Base-by-base conservation (phyloP, 805 yeast species). In the Sugiyamaella boreocaroliniensis region DNA sequence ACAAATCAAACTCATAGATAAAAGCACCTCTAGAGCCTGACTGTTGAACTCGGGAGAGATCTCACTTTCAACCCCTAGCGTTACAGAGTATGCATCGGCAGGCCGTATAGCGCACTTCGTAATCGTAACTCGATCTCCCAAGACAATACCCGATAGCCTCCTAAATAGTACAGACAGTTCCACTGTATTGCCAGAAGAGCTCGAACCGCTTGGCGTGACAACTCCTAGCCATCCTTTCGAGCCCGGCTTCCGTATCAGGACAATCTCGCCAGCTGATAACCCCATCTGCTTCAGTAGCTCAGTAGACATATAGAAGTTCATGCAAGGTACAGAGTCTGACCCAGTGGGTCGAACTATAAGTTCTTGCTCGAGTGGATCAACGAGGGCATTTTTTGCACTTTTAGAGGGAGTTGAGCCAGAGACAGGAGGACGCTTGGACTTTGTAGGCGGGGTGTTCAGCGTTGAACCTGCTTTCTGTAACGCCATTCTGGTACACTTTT, bases 101-200 rank as follows among this genome's bases (percentile, higher is more conserved):
- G 89, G 88, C 16, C 45, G 40, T 52, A 80, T 85, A 2, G 65
- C 59, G 4, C 67, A 70, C 58, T 76, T 82, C 11, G 64, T 61
- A 0, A 92, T 58, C 29, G 70, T 70, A 18, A 80, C 56, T 45
- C 82, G 64, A 51, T 80, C 83, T 44, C 85, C 85, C 5, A 77
- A 65, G 4, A 76, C 54, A 1, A 76, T 57, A 43, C 73, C 76
- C 11, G 74, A 70, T 1, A 75, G 68, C 6, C 68, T 59, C 56
- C 83, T 65, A 40, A 78, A 53, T 5, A 54, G 55, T 7, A 44
- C 14, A 14, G 68, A 55, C 9, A 71, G 47, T 42, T 60, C 65
- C 7, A 68, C 54, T 2, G 60, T 52, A 19, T 63, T 66, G 2
- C 41, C 44, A 7, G 43, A 19, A 12, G 26, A 29, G 14, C 22